Evolutionary conservation across 2,329 filamentous ascomycete genomes (phyloP).

Genomic region (Sarocladiaceae sp.): DNA sequence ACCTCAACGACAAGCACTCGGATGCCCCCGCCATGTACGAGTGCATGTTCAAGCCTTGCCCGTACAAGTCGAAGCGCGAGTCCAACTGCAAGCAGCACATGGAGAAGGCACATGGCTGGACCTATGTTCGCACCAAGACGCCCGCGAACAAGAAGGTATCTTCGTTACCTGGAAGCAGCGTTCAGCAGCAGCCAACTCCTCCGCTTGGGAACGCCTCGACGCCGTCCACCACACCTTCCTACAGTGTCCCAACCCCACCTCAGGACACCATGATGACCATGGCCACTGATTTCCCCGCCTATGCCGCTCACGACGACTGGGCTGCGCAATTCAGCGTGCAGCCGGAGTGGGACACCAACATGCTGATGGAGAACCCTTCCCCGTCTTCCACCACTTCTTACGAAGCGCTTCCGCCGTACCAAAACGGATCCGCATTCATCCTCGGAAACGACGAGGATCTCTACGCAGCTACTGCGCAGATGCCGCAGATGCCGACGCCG

Average conservation of each 20-base stretch:
- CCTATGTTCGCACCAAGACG: conserved; percentile 87
- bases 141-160: conserved; percentile 60
- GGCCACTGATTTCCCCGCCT: conserved; percentile 39
- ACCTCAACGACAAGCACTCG: conserved; percentile 95
- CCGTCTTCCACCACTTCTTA: conserved; percentile 30
- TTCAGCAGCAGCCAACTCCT: conserved; percentile 44
- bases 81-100: conserved; percentile 98
- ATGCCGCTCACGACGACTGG: conserved; percentile 42
- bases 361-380: conserved; percentile 30
- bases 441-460: conserved; percentile 57
- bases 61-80: conserved; percentile 91
- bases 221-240: conserved; percentile 47
- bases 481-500: conserved; percentile 40
- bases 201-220: conserved; percentile 56
- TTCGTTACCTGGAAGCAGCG: conserved; percentile 33
- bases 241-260: conserved; percentile 51
- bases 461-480: conserved; percentile 51
- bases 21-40: conserved; percentile 71
- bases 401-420: conserved; percentile 54
- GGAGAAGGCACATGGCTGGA: conserved; percentile 92
- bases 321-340: conserved; percentile 23
- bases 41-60: conserved; percentile 77
- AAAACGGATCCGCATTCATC: conserved; percentile 55
- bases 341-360: conserved; percentile 25
- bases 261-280: conserved; percentile 34